Conservation (phyloP, 331 rosid species). For the Rosa hybrid region DNA sequence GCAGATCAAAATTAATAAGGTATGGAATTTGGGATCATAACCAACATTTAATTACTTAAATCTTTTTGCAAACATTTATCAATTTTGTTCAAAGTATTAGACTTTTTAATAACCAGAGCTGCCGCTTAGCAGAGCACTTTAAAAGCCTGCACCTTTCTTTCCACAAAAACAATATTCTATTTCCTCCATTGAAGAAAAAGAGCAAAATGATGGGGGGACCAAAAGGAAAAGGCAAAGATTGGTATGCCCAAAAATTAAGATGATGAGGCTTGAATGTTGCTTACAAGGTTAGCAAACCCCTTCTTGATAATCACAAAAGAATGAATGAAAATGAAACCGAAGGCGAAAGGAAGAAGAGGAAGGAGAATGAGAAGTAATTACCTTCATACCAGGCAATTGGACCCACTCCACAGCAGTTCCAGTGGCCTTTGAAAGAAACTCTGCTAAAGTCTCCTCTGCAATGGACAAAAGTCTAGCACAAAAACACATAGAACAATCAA, state of each 20-base stretch:
- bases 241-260: background rate
- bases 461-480: conserved; percentile 93
- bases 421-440: conserved; percentile 99
- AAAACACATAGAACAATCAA: conserved; percentile 27
- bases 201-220: background rate
- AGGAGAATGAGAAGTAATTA: conserved; percentile 22
- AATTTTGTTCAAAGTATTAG: background rate
- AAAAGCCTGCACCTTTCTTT: conserved; percentile 12
- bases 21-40: conserved; percentile 1
- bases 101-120: background rate
- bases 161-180: conserved; percentile 8
- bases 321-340: conserved; percentile 4
- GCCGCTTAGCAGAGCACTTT: background rate
- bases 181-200: conserved; percentile 18
- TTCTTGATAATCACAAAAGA: conserved; percentile 22
- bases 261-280: conserved; percentile 32
- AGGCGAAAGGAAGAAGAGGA: conserved; percentile 10
- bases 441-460: conserved; percentile 99
- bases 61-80: background rate
- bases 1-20: conserved; percentile 13
- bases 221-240: conserved; percentile 16
- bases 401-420: conserved; percentile 99
- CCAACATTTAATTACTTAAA: background rate
- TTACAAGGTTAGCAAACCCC: conserved; percentile 43
- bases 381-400: conserved; percentile 99